These are phyloP conservation scores for Heritiera fomes DNA, from an alignment of 345 rosid species.

Conservation along the genomic window DNA sequence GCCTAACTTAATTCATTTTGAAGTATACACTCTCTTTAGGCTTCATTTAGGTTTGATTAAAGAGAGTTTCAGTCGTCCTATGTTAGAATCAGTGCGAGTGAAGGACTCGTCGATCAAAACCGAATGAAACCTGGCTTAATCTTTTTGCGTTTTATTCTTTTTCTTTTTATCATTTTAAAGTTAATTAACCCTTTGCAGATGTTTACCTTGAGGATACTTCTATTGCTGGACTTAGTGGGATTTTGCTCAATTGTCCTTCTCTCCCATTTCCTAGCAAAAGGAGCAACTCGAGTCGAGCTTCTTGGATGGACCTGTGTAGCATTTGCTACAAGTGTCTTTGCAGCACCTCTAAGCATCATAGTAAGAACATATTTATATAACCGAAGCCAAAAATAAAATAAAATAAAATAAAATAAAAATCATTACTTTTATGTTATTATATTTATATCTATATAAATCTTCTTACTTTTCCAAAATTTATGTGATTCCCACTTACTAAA, in stretches of 20 bases:
- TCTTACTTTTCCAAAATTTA: neutral
- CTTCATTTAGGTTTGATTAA: too few species aligned
- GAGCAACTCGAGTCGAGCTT: conserved; percentile 38
- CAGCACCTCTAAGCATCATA: conserved; percentile 63
- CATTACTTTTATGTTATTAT: too few species aligned
- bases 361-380: conserved; percentile 23
- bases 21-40: neutral
- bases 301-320: conserved; percentile 60
- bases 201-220: conserved; percentile 45
- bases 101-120: too few species aligned
- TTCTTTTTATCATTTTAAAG: too few species aligned
- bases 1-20: too few species aligned
- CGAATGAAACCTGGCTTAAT: too few species aligned
- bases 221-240: conserved; percentile 51
- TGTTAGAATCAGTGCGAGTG: too few species aligned
- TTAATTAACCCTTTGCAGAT: conserved; percentile 31
- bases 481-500: neutral
- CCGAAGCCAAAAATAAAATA: too few species aligned
- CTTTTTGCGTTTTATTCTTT: too few species aligned
- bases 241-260: conserved; percentile 45
- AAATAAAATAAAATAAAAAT: too few species aligned
- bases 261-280: conserved; percentile 48
- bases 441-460: neutral
- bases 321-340: conserved; percentile 57
- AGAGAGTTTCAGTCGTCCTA: too few species aligned